These are phyloP conservation scores for Barbatosphaeria neglecta DNA, from an alignment of 495 filamentous ascomycete species.

Conservation along the genomic window DNA sequence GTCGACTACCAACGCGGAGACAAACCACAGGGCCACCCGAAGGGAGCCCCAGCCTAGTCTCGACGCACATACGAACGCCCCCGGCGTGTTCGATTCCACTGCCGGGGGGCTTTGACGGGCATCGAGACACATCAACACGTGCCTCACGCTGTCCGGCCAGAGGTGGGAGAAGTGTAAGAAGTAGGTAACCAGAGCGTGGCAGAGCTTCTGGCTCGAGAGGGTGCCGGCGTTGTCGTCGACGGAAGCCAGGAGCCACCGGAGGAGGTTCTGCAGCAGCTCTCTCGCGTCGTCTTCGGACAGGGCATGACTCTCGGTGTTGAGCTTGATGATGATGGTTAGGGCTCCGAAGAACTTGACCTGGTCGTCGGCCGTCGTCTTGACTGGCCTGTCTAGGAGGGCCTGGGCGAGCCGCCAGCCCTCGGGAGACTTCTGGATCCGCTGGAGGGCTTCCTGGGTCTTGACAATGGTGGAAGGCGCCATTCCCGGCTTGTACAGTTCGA, in stretches of 20 bases:
- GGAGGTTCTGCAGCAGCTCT: constrained; percentile 56
- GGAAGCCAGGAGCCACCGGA: constrained; percentile 53
- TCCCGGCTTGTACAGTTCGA: constrained; percentile 56
- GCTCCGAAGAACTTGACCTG: constrained; percentile 89
- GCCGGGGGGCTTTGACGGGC: constrained; percentile 34
- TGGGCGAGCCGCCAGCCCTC: constrained; percentile 81
- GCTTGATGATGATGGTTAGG: constrained; percentile 81
- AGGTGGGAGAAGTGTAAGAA: constrained; percentile 58
- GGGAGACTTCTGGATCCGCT: constrained; percentile 60
- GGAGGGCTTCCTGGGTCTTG: constrained; percentile 64
- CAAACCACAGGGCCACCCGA: constrained; percentile 58
- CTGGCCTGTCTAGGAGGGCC: constrained; percentile 46
- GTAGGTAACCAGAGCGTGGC: constrained; percentile 67
- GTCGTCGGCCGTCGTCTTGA: constrained; percentile 29
- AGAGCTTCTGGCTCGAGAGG: constrained; percentile 72
- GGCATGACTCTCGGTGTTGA: constrained; percentile 70
- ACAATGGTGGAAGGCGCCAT: constrained; percentile 47
- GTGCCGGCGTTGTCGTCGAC: constrained; percentile 45
- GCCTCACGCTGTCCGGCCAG: constrained; percentile 59
- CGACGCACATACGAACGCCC: constrained; percentile 40
- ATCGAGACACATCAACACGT: constrained; percentile 53
- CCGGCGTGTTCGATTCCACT: constrained; percentile 36
- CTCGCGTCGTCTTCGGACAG: constrained; percentile 49
- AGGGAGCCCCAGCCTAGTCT: constrained; percentile 44
- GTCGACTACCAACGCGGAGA: constrained; percentile 63